A percentile compares a stretch with the other conserved stretches of the same genome.
These are phyloP conservation scores for Amoebophrya sp. DNA, from an alignment of 169 alveolate species.

Conservation along the genomic window DNA sequence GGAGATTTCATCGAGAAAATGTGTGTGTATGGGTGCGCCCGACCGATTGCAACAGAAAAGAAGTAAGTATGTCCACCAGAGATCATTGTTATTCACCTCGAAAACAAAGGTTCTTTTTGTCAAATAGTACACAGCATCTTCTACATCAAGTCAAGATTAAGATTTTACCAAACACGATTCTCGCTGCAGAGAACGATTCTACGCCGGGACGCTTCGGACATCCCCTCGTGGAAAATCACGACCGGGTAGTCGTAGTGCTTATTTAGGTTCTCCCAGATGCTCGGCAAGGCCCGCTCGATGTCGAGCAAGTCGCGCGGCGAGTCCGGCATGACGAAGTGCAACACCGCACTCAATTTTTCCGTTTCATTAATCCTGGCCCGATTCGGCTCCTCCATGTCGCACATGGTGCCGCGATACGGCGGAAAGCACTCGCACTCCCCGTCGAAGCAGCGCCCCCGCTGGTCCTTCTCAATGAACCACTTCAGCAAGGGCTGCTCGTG, in stretches of 20 bases:
- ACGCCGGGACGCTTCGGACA: neutral
- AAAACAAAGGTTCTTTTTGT: too few relatives aligned
- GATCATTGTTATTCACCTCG: too few relatives aligned
- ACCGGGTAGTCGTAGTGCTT: constrained; percentile 8
- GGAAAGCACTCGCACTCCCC: constrained; percentile 28
- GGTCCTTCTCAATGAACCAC: neutral
- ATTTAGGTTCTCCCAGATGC: neutral
- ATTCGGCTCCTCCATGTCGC: neutral
- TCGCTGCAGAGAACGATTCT: neutral
- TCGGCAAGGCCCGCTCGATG: constrained; percentile 5
- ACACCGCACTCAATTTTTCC: neutral
- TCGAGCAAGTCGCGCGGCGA: neutral
- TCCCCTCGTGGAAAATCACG: constrained; percentile 33
- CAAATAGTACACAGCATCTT: too few relatives aligned
- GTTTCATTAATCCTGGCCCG: neutral
- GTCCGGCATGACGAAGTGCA: constrained; percentile 21
- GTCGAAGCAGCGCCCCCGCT: constrained; percentile 20
- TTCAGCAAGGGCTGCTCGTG: constrained; percentile 22
- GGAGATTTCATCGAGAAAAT: too few relatives aligned
- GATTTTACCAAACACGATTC: constrained; percentile 27
- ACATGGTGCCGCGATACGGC: constrained; percentile 22
- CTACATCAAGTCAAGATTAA: too few relatives aligned
- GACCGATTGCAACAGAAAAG: too few relatives aligned
- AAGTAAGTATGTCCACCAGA: too few relatives aligned
- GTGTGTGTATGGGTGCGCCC: too few relatives aligned